Evolutionary conservation across 768 basidiomycete species (phyloP).

Genomic region (Naganishia randhawae): DNA sequence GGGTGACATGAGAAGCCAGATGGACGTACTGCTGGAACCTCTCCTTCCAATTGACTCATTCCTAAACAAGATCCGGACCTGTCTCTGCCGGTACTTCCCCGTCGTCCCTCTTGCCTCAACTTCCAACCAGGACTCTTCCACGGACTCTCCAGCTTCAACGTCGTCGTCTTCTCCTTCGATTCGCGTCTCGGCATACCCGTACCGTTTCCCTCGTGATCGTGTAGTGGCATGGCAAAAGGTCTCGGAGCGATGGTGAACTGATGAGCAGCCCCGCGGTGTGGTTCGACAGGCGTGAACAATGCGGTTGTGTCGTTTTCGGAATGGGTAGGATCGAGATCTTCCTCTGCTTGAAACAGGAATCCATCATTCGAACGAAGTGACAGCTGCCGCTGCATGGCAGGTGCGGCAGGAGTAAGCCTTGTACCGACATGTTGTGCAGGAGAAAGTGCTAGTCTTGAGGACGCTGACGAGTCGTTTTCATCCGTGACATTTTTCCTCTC

Average conservation of each 20-base stretch:
- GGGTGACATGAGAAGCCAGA: not conserved
- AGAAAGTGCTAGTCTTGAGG: not conserved
- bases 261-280: not conserved
- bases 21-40: not conserved
- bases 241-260: not conserved
- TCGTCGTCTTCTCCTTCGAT: not conserved
- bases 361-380: constrained; percentile 8
- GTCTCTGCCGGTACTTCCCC: not conserved
- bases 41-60: not conserved
- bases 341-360: constrained; percentile 3
- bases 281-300: not conserved
- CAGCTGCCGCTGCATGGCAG: constrained; percentile 6
- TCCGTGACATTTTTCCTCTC: not conserved
- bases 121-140: constrained; percentile 30
- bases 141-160: constrained; percentile 24
- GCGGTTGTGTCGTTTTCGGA: not conserved
- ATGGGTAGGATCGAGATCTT: not conserved
- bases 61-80: not conserved
- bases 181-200: not conserved
- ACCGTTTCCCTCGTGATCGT: constrained; percentile 10
- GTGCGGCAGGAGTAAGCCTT: not conserved
- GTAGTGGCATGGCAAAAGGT: not conserved
- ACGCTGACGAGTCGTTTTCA: not conserved
- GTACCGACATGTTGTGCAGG: not conserved
- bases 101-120: not conserved